These are phyloP conservation scores for Teratosphaeria gauchensis DNA, from an alignment of 2,329 filamentous ascomycete species.

Conservation along the genomic window DNA sequence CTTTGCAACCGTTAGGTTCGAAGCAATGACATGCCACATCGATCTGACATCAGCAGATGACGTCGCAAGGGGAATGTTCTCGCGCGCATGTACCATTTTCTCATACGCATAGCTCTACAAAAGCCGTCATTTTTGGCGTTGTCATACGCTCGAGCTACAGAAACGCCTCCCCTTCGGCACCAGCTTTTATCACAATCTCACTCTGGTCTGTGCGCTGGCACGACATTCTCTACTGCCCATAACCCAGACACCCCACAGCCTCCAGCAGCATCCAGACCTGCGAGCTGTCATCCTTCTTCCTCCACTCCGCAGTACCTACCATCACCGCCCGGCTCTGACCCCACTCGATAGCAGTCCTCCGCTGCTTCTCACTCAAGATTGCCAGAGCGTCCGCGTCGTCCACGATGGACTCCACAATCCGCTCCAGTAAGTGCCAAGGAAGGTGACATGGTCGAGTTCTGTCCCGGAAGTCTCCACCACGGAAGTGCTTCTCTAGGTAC, in stretches of 20 bases:
- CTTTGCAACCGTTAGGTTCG: too few relatives aligned
- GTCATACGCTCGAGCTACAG: too few relatives aligned
- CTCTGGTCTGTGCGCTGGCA: neutral
- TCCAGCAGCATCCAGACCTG: conserved; percentile 33
- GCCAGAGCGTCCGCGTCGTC: conserved; percentile 9
- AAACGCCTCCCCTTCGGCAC: neutral
- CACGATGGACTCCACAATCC: conserved; percentile 20
- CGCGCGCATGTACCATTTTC: too few relatives aligned
- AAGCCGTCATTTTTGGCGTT: too few relatives aligned
- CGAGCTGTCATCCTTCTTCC: conserved; percentile 25
- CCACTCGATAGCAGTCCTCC: conserved; percentile 23
- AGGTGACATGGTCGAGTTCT: conserved; percentile 16
- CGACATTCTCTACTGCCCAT: conserved; percentile 11
- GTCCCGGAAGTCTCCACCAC: conserved; percentile 15
- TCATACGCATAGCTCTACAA: too few relatives aligned
- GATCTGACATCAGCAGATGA: too few relatives aligned
- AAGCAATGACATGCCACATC: too few relatives aligned
- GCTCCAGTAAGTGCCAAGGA: conserved; percentile 23
- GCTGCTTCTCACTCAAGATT: conserved; percentile 26
- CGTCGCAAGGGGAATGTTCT: too few relatives aligned
- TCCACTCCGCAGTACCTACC: conserved; percentile 23
- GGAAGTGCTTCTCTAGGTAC: conserved; percentile 11
- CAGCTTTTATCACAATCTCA: neutral
- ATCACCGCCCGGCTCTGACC: conserved; percentile 25
- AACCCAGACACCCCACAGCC: conserved; percentile 28